Evolutionary conservation across 495 filamentous ascomycete genomes (phyloP), one percentile per base, ranked within the genome.

Genomic region (Cercophora sp.): DNA sequence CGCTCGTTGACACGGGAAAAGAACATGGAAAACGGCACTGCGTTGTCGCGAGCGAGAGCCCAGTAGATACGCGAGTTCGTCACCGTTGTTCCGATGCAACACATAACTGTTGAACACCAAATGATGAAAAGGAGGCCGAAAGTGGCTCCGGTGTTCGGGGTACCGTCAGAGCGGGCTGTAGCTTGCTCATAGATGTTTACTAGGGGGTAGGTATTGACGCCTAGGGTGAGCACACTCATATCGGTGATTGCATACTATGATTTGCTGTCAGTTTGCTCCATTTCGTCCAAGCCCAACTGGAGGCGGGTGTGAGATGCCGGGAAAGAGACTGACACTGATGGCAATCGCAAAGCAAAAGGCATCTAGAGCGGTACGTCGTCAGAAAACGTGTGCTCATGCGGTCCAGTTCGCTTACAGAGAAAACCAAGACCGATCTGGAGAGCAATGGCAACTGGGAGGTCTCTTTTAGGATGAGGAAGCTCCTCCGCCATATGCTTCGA

Each of bases 11-110:
- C 77, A 10, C 50, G 56, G 35, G 69, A 62, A 36, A 84, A 75
- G 56, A 75, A 67, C 4, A 42, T 32, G 3, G 71, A 63, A 52
- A 81, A 78, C 0, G 82, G 82, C 1, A 79, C 76, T 4, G 82
- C 82, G 35, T 82, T 76, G 64, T 95, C 89, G 27, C 89, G 83
- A 27, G 86, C 81, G 10, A 95, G 77, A 2, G 87, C 84, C 89
- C 89, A 95, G 57, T 87, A 82, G n/a, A 83, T 85, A n/a, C 89
- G 83, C n/a, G 87, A 85, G 41, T 82, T 81, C 20, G 87, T 91
- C 49, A 91, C 73, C 31, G 85, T 82, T 27, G 82, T 85, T 11
- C 86, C 88, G 42, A 88, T 70, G 20, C 74, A 71, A 51, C 81
- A 82, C 49, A 83, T 73, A 48, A 85, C 56, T 13, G 82, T 82